Conservation (phyloP, 768 basidiomycete genomes). For the Auricularia sp. region DNA sequence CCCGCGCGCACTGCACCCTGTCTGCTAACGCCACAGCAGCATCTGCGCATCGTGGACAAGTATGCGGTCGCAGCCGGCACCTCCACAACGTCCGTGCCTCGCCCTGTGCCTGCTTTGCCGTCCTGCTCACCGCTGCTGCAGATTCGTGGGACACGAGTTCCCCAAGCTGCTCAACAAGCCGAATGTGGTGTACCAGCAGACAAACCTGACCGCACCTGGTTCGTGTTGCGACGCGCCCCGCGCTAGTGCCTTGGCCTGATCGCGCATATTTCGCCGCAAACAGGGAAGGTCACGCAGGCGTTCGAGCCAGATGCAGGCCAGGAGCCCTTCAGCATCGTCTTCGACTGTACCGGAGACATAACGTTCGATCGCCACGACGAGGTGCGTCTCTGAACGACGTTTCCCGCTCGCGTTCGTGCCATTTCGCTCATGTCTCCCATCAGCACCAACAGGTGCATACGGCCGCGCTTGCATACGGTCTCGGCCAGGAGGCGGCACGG, state of each 20-base stretch:
- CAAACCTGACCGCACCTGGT: conserved; percentile 68
- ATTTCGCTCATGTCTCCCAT: not conserved
- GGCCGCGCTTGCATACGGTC: conserved; percentile 51
- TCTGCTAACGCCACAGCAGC: conserved; percentile 24
- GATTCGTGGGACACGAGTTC: conserved; percentile 73
- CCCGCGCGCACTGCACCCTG: not conserved
- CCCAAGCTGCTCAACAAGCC: conserved; percentile 55
- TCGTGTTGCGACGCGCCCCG: conserved; percentile 16
- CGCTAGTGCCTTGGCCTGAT: conserved; percentile 2
- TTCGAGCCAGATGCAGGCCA: conserved; percentile 67
- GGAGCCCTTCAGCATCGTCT: conserved; percentile 66
- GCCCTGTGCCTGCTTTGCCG: conserved; percentile 6
- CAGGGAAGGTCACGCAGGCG: conserved; percentile 57
- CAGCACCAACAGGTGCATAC: conserved; percentile 76
- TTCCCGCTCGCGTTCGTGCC: not conserved
- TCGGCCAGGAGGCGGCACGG: conserved; percentile 71
- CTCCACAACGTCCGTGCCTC: conserved; percentile 47
- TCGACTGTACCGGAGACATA: conserved; percentile 78
- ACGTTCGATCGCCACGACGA: conserved; percentile 64
- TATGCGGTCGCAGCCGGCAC: conserved; percentile 53
- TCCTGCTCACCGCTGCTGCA: conserved; percentile 18
- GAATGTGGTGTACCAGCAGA: conserved; percentile 71
- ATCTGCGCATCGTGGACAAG: conserved; percentile 64
- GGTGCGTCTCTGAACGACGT: conserved; percentile 30
- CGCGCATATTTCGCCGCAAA: not conserved